Evolutionary conservation across 1,139 yeast species (phyloP).

Genomic region (Pichia sp.): DNA sequence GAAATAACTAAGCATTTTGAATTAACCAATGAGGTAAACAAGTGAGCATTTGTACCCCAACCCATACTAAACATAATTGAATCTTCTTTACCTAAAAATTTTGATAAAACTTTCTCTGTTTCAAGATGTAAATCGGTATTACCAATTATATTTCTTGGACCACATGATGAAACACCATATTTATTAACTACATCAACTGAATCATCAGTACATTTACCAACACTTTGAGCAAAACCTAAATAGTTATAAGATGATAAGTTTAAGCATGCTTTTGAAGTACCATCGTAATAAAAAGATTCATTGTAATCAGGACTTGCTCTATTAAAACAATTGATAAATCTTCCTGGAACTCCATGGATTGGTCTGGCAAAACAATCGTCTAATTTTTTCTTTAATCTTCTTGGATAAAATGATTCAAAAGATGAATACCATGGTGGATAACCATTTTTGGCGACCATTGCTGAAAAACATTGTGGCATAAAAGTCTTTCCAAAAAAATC

Average conservation of each 20-base stretch:
- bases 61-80: conserved; percentile 88
- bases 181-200: conserved; percentile 57
- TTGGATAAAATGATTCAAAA: conserved; percentile 86
- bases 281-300: conserved; percentile 60
- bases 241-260: conserved; percentile 90
- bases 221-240: conserved; percentile 93
- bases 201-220: conserved; percentile 82
- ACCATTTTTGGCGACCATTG: conserved; percentile 75
- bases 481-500: conserved; percentile 81
- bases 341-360: conserved; percentile 94
- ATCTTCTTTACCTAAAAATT: conserved; percentile 87
- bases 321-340: conserved; percentile 75
- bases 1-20: conserved; percentile 84
- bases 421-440: conserved; percentile 95
- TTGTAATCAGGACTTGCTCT: conserved; percentile 60
- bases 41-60: conserved; percentile 90
- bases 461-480: conserved; percentile 55
- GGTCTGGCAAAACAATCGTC: conserved; percentile 96
- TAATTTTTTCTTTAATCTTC: conserved; percentile 83
- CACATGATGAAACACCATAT: conserved; percentile 74
- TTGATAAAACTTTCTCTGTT: conserved; percentile 74
- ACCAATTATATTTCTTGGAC: conserved; percentile 71
- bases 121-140: conserved; percentile 67
- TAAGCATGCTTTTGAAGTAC: conserved; percentile 68
- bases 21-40: conserved; percentile 79